phyloP scores from a whole-genome alignment of 768 basidiomycete species.

The Astraeus odoratus region DNA sequence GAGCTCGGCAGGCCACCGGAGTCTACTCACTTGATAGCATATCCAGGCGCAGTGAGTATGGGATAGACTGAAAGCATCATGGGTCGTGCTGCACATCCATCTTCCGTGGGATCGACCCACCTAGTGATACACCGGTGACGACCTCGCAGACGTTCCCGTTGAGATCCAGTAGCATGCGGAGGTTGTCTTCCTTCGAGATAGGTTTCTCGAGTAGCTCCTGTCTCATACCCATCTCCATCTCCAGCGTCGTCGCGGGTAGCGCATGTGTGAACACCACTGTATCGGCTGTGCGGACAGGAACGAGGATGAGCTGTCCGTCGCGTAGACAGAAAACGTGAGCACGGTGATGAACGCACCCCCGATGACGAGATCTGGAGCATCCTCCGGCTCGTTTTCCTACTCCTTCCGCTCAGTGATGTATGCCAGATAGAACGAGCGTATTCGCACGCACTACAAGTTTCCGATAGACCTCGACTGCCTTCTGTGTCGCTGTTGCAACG shows the following conservation, averaged over 20 bases:
- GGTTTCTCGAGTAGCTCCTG: constrained; percentile 94
- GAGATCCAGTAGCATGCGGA: constrained; percentile 81
- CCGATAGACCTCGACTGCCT: constrained; percentile 85
- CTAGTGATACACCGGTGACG: constrained; percentile 83
- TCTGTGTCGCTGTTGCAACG: constrained; percentile 66
- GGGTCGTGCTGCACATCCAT: not conserved
- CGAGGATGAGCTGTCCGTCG: not conserved
- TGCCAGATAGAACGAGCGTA: not conserved
- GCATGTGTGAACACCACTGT: constrained; percentile 88
- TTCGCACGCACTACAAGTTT: constrained; percentile 58
- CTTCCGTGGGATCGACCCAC: constrained; percentile 34
- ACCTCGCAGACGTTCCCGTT: constrained; percentile 87
- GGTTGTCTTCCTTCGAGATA: constrained; percentile 64
- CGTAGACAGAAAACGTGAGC: not conserved
- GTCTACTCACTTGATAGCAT: constrained; percentile 51
- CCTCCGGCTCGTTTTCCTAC: constrained; percentile 50
- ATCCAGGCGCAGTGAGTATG: constrained; percentile 68
- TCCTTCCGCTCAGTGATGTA: too few relatives aligned
- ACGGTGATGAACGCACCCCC: constrained; percentile 39
- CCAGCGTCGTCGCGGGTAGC: constrained; percentile 46
- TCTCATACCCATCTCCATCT: constrained; percentile 32
- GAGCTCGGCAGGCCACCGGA: not conserved
- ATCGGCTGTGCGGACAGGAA: constrained; percentile 54
- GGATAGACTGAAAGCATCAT: constrained; percentile 50
- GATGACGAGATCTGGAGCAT: constrained; percentile 76